Evolutionary conservation across 2,329 filamentous ascomycete genomes (phyloP).

Genomic region (Raffaelea albimanens): DNA sequence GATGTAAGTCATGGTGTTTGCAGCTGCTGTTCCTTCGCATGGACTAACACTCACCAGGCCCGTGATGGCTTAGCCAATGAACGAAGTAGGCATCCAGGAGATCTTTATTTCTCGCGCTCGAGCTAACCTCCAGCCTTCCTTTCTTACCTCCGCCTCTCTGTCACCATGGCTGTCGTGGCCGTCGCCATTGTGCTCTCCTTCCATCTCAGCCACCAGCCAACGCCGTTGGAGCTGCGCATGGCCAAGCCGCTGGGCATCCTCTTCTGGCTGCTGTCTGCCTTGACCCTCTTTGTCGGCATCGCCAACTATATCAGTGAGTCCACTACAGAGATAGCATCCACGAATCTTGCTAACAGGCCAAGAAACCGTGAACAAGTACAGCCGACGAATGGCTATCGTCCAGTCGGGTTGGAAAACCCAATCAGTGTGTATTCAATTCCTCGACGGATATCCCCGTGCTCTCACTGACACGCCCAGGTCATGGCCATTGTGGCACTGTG

Average conservation of each 20-base stretch:
- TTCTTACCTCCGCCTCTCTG: conserved; percentile 77
- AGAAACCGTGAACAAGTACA: conserved; percentile 72
- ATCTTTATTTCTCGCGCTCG: neutral
- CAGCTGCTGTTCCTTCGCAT: neutral
- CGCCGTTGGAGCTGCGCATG: conserved; percentile 61
- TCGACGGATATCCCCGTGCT: neutral
- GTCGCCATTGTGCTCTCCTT: conserved; percentile 90
- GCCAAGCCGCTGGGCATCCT: conserved; percentile 75
- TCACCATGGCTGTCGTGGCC: conserved; percentile 85
- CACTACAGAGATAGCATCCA: neutral
- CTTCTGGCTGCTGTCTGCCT: conserved; percentile 75
- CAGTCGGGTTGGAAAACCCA: conserved; percentile 94
- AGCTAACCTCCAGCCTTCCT: conserved; percentile 52
- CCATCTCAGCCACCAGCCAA: conserved; percentile 69
- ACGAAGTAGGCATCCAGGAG: conserved; percentile 38
- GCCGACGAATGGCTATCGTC: conserved; percentile 68
- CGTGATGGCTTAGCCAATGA: conserved; percentile 73
- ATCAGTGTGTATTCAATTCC: conserved; percentile 39
- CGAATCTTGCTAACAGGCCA: neutral
- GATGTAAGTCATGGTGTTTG: conserved; percentile 39
- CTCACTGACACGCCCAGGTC: conserved; percentile 31
- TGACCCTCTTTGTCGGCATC: conserved; percentile 68
- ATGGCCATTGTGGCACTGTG: conserved; percentile 51
- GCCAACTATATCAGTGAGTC: conserved; percentile 73
- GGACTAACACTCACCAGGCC: conserved; percentile 13